Conservation (phyloP, 139 green algal species). For the Ettlia oleoabundans region DNA sequence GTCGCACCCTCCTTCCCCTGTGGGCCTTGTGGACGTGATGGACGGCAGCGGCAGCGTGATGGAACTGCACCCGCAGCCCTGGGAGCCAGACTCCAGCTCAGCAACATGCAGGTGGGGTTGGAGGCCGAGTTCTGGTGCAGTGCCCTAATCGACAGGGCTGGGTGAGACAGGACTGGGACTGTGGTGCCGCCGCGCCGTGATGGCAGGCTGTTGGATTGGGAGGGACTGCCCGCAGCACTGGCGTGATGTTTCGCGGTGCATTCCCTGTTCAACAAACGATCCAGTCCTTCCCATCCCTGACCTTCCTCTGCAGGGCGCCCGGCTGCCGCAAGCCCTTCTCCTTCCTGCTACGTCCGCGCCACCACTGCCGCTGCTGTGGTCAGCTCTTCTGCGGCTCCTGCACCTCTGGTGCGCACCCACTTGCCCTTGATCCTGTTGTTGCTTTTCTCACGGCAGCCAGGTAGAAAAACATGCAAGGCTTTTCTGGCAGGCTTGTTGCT, state of each 20-base stretch:
- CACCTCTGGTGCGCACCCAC: constrained; percentile 27
- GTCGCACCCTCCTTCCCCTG: background rate
- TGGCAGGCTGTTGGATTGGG: background rate
- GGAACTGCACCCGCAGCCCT: constrained; percentile 70
- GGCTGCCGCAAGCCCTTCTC: constrained; percentile 66
- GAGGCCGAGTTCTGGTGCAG: background rate
- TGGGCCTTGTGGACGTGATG: constrained; percentile 15
- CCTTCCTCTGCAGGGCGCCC: constrained; percentile 13
- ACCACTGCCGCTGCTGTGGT: constrained; percentile 82
- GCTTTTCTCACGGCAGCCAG: background rate
- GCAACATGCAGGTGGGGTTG: constrained; percentile 26
- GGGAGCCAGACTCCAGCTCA: constrained; percentile 77
- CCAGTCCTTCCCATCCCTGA: too few relatives aligned
- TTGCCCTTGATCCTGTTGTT: background rate
- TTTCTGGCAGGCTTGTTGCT: too few relatives aligned
- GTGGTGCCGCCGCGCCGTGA: too few relatives aligned
- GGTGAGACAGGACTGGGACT: too few relatives aligned
- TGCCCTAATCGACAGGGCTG: too few relatives aligned
- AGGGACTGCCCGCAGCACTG: background rate
- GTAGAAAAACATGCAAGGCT: too few relatives aligned
- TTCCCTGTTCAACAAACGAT: too few relatives aligned
- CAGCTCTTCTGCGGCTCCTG: constrained; percentile 80
- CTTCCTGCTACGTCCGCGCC: constrained; percentile 60
- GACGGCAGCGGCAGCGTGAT: constrained; percentile 57
- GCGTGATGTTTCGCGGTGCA: too few relatives aligned